A percentile compares a stretch with the other conserved stretches of the same genome.
Evolutionary conservation across 2,329 filamentous ascomycete genomes (phyloP).

Genomic region (Exophiala oligosperma): DNA sequence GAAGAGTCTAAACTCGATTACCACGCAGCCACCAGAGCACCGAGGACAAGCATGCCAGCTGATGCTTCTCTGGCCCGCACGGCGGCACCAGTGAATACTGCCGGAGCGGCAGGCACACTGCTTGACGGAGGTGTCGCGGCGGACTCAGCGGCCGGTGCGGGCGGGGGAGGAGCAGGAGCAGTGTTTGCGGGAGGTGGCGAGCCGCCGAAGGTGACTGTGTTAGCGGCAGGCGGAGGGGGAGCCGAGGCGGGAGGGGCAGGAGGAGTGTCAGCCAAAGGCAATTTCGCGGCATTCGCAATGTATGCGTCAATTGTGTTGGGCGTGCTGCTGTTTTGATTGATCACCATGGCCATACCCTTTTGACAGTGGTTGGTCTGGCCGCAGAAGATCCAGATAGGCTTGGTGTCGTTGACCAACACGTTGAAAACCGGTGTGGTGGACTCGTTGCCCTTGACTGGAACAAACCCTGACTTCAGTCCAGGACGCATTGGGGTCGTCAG

Average conservation of each 20-base stretch:
- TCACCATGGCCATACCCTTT: constrained; percentile 71
- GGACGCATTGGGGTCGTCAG: constrained; percentile 34
- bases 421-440: constrained; percentile 67
- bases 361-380: constrained; percentile 74
- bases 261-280: constrained; percentile 14
- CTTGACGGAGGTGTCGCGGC: constrained; percentile 8
- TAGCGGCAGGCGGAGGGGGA: neutral
- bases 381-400: constrained; percentile 79
- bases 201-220: neutral
- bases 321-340: constrained; percentile 52
- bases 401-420: constrained; percentile 66
- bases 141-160: constrained; percentile 2
- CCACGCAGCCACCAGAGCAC: constrained; percentile 23
- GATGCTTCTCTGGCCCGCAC: constrained; percentile 13
- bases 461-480: constrained; percentile 60
- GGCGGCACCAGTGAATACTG: constrained; percentile 26
- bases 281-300: constrained; percentile 22
- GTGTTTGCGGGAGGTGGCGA: constrained; percentile 2
- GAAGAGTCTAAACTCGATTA: constrained; percentile 7
- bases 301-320: constrained; percentile 29
- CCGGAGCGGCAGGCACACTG: constrained; percentile 14
- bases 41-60: constrained; percentile 16
- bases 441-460: constrained; percentile 51
- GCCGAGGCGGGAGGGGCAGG: neutral
- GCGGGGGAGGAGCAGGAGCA: constrained; percentile 5